Evolutionary conservation across 164 flowering plant genomes (phyloP).

Genomic region (Piper longum): DNA sequence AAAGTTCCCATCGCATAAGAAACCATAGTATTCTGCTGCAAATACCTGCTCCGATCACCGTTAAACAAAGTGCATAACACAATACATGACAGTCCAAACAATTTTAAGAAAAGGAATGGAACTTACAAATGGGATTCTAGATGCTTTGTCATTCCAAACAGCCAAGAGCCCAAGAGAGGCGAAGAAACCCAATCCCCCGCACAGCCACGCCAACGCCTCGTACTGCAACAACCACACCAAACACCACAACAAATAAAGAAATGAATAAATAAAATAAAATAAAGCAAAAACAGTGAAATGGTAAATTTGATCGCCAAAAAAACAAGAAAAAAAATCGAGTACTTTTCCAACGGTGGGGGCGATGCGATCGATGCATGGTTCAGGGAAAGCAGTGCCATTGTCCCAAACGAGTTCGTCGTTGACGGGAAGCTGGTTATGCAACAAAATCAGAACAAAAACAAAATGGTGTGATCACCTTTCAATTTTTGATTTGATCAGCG

Average conservation of each 20-base stretch:
- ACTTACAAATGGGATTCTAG: conserved; percentile 79
- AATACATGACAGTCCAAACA: background rate
- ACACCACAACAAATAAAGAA: background rate
- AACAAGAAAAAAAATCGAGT: background rate
- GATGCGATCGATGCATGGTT: conserved; percentile 88
- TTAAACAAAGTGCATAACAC: background rate
- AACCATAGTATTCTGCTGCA: too few relatives aligned
- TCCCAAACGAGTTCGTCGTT: conserved; percentile 95
- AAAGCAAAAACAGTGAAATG: background rate
- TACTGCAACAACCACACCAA: conserved; percentile 29
- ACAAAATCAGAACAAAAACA: background rate
- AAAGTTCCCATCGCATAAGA: too few relatives aligned
- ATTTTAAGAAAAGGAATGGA: background rate
- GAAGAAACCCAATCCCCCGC: conserved; percentile 88
- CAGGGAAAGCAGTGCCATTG: conserved; percentile 79
- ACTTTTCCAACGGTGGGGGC: conserved; percentile 93
- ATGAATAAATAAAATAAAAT: background rate
- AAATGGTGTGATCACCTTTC: background rate
- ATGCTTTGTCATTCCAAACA: conserved; percentile 88
- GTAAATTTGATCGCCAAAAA: background rate
- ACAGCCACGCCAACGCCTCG: conserved; percentile 93
- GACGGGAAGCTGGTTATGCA: conserved; percentile 44
- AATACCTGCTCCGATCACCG: too few relatives aligned
- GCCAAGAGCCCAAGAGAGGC: conserved; percentile 61
- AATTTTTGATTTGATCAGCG: conserved; percentile 1